A percentile compares a stretch with the other conserved stretches of the same genome.
These are phyloP conservation scores for Ostreobium quekettii DNA, from an alignment of 139 green algal genomes.

Conservation along the genomic window DNA sequence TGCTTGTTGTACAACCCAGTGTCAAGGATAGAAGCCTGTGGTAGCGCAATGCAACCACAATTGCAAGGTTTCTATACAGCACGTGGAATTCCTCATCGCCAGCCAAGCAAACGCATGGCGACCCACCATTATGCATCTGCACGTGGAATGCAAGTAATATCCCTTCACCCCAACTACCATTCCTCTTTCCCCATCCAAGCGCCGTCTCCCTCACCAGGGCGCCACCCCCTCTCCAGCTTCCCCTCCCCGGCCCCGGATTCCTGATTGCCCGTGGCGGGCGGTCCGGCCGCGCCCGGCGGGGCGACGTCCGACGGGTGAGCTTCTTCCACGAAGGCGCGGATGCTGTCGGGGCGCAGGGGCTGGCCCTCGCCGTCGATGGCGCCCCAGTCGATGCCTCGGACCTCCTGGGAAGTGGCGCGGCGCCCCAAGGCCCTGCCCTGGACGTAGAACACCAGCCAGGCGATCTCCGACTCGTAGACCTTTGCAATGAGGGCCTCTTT, in stretches of 20 bases:
- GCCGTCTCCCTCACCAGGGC: not conserved
- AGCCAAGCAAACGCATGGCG: too few species aligned
- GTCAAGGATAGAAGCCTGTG: too few species aligned
- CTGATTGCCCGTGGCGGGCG: not conserved
- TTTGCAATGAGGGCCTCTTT: conserved; percentile 24
- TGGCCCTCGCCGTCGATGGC: conserved; percentile 24
- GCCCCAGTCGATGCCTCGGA: conserved; percentile 27
- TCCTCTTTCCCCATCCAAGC: not conserved
- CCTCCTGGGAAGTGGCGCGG: conserved; percentile 19
- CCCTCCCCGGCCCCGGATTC: not conserved
- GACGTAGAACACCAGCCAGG: conserved; percentile 26
- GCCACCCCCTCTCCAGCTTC: not conserved
- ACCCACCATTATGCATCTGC: too few species aligned
- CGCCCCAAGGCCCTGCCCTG: conserved; percentile 29
- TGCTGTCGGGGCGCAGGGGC: conserved; percentile 25
- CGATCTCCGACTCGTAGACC: conserved; percentile 30
- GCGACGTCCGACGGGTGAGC: conserved; percentile 24
- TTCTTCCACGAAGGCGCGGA: not conserved
- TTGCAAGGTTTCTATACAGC: too few species aligned
- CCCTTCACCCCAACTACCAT: not conserved
- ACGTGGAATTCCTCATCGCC: too few species aligned
- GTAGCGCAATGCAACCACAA: too few species aligned
- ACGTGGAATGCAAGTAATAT: too few species aligned
- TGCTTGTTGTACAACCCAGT: too few species aligned
- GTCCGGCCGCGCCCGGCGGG: conserved; percentile 21